phyloP scores from a whole-genome alignment of 495 filamentous ascomycete species.

The Bombardia bombarda region DNA sequence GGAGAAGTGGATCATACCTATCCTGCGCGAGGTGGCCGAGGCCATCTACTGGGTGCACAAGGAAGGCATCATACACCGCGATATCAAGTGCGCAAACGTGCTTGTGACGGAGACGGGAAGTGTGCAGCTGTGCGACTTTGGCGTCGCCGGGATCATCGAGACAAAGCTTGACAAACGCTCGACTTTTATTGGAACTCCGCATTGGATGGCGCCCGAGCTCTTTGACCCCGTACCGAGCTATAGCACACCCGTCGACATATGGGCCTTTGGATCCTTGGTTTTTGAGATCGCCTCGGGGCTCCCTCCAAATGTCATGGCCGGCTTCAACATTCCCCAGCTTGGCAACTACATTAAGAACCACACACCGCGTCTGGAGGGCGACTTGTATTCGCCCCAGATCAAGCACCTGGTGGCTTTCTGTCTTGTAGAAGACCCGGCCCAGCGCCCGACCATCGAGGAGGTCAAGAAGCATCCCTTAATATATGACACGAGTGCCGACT shows the following conservation, averaged over 20 bases:
- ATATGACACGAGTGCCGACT: slow-evolving; percentile 50
- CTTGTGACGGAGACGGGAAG: slow-evolving; percentile 80
- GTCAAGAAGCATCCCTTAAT: slow-evolving; percentile 60
- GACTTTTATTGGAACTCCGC: slow-evolving; percentile 88
- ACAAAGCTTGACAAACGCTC: slow-evolving; percentile 76
- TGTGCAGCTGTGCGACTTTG: slow-evolving; percentile 92
- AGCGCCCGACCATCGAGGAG: slow-evolving; percentile 62
- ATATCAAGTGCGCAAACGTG: slow-evolving; percentile 94
- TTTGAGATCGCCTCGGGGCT: slow-evolving; percentile 87
- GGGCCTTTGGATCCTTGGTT: slow-evolving; percentile 88
- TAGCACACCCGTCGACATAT: slow-evolving; percentile 77
- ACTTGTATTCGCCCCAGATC: slow-evolving; percentile 65
- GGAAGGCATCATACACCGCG: slow-evolving; percentile 88
- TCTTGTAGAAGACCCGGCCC: slow-evolving; percentile 63
- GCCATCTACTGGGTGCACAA: slow-evolving; percentile 83
- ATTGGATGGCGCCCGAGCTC: slow-evolving; percentile 96
- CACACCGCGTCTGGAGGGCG: slow-evolving; percentile 65
- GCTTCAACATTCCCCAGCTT: slow-evolving; percentile 42
- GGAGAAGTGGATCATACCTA: slow-evolving; percentile 84
- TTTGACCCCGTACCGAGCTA: slow-evolving; percentile 50
- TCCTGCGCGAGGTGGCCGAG: slow-evolving; percentile 78
- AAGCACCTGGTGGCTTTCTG: slow-evolving; percentile 73
- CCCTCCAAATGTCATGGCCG: slow-evolving; percentile 58
- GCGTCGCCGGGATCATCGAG: slow-evolving; percentile 82
- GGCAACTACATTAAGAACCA: slow-evolving; percentile 54